Evolutionary conservation across 2,329 filamentous ascomycete genomes (phyloP).

Genomic region (Diplocarpon mali): DNA sequence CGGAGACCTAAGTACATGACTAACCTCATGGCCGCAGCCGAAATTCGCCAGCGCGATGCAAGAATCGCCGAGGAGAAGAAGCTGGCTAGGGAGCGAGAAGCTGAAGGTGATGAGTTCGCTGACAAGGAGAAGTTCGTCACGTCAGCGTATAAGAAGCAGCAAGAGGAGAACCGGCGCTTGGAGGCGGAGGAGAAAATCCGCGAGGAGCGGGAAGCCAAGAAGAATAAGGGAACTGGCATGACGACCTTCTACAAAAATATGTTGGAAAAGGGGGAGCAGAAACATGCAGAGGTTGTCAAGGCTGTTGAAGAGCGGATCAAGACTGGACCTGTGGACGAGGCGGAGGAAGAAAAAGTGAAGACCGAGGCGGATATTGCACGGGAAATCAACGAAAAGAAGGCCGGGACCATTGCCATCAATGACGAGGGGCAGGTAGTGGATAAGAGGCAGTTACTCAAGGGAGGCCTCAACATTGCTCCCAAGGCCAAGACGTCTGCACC

Average conservation of each 20-base stretch:
- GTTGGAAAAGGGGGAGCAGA: conserved; percentile 57
- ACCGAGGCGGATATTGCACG: conserved; percentile 53
- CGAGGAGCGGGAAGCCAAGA: conserved; percentile 54
- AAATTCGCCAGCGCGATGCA: conserved; percentile 66
- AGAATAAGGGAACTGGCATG: conserved; percentile 60
- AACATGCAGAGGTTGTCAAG: conserved; percentile 58
- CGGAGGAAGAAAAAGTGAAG: conserved; percentile 35
- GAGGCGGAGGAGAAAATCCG: conserved; percentile 60
- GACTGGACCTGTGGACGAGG: conserved; percentile 30
- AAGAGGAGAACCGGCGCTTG: conserved; percentile 58
- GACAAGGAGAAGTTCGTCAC: conserved; percentile 84
- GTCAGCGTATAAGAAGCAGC: conserved; percentile 69
- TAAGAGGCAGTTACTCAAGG: conserved; percentile 66
- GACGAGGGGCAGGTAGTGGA: conserved; percentile 78
- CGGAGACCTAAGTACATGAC: conserved; percentile 70
- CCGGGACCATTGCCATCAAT: conserved; percentile 55
- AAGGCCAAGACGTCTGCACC: conserved; percentile 42
- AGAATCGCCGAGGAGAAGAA: conserved; percentile 72
- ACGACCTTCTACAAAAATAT: conserved; percentile 67
- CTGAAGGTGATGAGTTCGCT: conserved; percentile 68
- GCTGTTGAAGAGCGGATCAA: conserved; percentile 48
- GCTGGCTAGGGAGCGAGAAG: conserved; percentile 65
- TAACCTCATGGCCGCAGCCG: conserved; percentile 60
- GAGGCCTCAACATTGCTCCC: conserved; percentile 61
- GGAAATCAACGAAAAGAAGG: conserved; percentile 52